These are phyloP conservation scores for Withania somnifera DNA, from an alignment of 305 asterid genomes.

Conservation along the genomic window DNA sequence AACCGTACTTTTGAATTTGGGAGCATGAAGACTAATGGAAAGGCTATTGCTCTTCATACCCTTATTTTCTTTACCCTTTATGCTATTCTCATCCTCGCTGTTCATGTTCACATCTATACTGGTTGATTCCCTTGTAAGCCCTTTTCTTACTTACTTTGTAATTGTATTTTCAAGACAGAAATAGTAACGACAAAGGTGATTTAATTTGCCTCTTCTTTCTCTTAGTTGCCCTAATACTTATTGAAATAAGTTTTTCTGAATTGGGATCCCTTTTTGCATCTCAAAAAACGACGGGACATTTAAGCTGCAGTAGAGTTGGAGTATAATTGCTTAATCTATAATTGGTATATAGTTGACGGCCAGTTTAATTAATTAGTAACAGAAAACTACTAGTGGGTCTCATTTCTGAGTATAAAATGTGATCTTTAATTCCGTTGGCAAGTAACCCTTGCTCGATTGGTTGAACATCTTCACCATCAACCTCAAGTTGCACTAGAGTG, in stretches of 20 bases:
- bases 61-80: constrained; percentile 77
- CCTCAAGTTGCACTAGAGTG: neutral
- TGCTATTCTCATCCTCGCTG: constrained; percentile 65
- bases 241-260: neutral
- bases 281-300: no score
- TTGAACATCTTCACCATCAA: neutral
- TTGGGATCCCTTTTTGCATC: neutral
- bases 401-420: neutral
- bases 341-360: neutral
- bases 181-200: neutral
- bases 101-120: constrained; percentile 78
- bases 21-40: constrained; percentile 83
- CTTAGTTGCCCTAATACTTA: neutral
- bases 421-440: neutral
- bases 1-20: constrained; percentile 62
- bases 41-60: constrained; percentile 81
- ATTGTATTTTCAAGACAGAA: neutral
- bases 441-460: neutral
- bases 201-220: neutral
- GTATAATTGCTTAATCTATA: neutral
- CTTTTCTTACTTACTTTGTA: neutral
- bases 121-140: constrained; percentile 36
- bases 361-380: neutral
- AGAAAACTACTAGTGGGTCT: neutral
- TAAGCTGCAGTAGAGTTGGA: neutral